phyloP scores from a whole-genome alignment of 2,329 filamentous ascomycete genomes.

The Lecanoromycetidae sp. region DNA sequence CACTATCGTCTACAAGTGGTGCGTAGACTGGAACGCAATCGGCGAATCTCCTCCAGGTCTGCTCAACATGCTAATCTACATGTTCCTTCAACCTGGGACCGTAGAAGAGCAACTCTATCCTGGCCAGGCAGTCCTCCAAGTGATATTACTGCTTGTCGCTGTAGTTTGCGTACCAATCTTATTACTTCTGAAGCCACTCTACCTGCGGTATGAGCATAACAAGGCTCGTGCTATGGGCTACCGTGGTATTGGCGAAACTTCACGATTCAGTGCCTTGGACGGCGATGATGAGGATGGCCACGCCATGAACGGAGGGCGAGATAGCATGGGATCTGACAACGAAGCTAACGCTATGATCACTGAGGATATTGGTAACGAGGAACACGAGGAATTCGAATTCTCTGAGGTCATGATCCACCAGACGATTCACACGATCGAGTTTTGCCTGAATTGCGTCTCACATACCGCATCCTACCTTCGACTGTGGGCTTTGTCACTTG shows the following conservation, averaged over 20 bases:
- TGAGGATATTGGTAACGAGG: slow-evolving; percentile 65
- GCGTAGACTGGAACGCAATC: slow-evolving; percentile 65
- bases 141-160: slow-evolving; percentile 67
- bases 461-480: slow-evolving; percentile 97
- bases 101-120: slow-evolving; percentile 58
- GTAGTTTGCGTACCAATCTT: slow-evolving; percentile 78
- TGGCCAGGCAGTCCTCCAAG: slow-evolving; percentile 65
- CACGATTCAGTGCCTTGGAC: slow-evolving; percentile 78
- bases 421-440: slow-evolving; percentile 97
- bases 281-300: slow-evolving; percentile 65
- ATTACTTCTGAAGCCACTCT: slow-evolving; percentile 90
- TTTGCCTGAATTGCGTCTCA: slow-evolving; percentile 97
- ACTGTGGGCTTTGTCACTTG: slow-evolving; percentile 93
- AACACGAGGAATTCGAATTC: slow-evolving; percentile 96
- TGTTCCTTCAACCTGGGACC: slow-evolving; percentile 83
- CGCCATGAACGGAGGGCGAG: slow-evolving; percentile 47
- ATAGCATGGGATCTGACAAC: slow-evolving; percentile 61
- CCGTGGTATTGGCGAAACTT: slow-evolving; percentile 80
- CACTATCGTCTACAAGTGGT: slow-evolving; percentile 96
- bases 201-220: slow-evolving; percentile 89
- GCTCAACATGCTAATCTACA: slow-evolving; percentile 98
- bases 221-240: slow-evolving; percentile 77
- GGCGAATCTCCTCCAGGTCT: slow-evolving; percentile 66
- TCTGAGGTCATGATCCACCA: slow-evolving; percentile 97
- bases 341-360: slow-evolving; percentile 82